Evolutionary conservation across 306 rosid genomes (phyloP).

Genomic region (Vachellia pachyceras): DNA sequence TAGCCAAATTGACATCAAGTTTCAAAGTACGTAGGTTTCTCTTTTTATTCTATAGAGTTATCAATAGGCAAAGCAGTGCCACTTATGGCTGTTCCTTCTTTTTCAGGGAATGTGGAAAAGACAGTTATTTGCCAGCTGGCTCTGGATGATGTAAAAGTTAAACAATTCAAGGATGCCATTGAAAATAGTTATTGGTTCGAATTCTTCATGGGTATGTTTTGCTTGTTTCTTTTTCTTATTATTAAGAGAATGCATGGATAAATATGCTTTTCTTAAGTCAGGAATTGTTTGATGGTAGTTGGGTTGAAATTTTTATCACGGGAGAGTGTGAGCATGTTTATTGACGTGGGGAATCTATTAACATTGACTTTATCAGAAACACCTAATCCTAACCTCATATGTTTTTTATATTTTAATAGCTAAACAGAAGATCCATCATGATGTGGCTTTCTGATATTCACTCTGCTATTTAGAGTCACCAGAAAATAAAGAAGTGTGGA

Average conservation of each 20-base stretch:
- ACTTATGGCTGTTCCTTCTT: slow-evolving; percentile 15
- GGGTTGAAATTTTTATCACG: not conserved
- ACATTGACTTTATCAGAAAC: not conserved
- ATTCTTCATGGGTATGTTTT: slow-evolving; percentile 92
- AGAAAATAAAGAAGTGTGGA: slow-evolving; percentile 23
- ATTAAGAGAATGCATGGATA: slow-evolving; percentile 17
- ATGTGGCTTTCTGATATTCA: slow-evolving; percentile 15
- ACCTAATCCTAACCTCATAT: slow-evolving; percentile 5
- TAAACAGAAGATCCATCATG: not conserved
- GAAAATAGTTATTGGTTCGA: slow-evolving; percentile 95
- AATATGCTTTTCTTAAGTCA: slow-evolving; percentile 25
- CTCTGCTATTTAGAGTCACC: slow-evolving; percentile 2
- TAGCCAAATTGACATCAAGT: slow-evolving; percentile 82
- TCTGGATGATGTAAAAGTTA: slow-evolving; percentile 70
- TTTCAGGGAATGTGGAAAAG: slow-evolving; percentile 77
- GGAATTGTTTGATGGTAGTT: not conserved
- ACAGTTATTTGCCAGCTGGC: slow-evolving; percentile 63
- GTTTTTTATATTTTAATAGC: slow-evolving; percentile 1
- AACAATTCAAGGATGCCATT: slow-evolving; percentile 92
- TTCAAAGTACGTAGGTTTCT: slow-evolving; percentile 56
- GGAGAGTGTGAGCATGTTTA: not conserved
- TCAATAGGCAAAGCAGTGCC: slow-evolving; percentile 24
- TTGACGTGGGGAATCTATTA: not conserved
- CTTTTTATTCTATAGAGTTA: slow-evolving; percentile 28
- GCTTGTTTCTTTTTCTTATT: slow-evolving; percentile 20